Base-by-base conservation (phyloP, 2,329 filamentous ascomycete genomes). In the Ascomycota sp. region DNA sequence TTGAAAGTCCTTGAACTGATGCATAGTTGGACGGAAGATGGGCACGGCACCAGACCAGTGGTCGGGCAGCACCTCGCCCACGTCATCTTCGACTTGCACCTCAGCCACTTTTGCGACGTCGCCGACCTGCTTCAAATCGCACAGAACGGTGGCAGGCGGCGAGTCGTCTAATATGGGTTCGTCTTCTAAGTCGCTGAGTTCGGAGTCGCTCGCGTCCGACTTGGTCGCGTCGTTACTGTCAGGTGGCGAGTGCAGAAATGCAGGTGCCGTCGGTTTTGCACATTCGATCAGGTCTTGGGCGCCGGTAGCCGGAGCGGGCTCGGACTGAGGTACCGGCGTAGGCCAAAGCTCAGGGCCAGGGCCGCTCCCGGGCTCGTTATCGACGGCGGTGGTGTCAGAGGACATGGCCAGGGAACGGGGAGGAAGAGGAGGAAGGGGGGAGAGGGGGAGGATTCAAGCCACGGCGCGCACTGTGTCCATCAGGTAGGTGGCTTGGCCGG, bases 21-120 rank as follows among this genome's bases (percentile, higher is more conserved):
- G 68, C 81, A 94, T 92, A 34, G 77, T 86, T 53, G 89, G 89
- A 53, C 75, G 86, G 56, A 98, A 98, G 35, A 98, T 77, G 7
- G 89, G 86, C 23, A 98, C 78, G 36, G 73, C 79, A 36, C 83
- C 85, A 46, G 82, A 92, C 60, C 81, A 94, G 51, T 93, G 75
- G 47, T 85, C 81, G 1, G 86, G 86, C 28, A 74, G 60, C 32
- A 92, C 66, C 31, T 89, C 79, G 40, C 77, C 78, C 41, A 79
- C 74, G 41, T 82, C 75, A 28, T 69, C 65, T 32, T 63, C 58
- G 25, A 61, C 39, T 10, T 51, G 46, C 8, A 44, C 44, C 23
- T 40, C 19, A 46, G 35, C 15, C 22, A 25, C 5, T 34, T 36
- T 20, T 38, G 33, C 36, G 7, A 41, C 39, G 20, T 34, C 30